Evolutionary conservation across 2,329 filamentous ascomycete genomes (phyloP).

Genomic region (Atkinsonella hypoxylon): DNA sequence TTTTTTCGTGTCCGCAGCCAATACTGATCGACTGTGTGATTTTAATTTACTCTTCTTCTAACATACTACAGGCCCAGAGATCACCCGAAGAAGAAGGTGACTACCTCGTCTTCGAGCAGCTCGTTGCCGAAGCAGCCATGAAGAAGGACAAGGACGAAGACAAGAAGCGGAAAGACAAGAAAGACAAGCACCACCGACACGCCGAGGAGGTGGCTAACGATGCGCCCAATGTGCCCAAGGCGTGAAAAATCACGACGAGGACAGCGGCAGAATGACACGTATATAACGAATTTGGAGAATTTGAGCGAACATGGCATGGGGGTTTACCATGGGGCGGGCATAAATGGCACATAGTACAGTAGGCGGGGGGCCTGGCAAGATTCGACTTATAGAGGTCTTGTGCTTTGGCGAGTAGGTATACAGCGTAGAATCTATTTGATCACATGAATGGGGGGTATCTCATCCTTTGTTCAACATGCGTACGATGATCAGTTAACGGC

Average conservation of each 20-base stretch:
- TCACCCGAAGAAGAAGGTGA: constrained; percentile 95
- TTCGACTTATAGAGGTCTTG: too few species aligned
- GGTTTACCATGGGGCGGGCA: too few species aligned
- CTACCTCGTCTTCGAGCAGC: constrained; percentile 96
- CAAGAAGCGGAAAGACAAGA: constrained; percentile 45
- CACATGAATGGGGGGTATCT: too few species aligned
- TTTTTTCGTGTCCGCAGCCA: neutral
- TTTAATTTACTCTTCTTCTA: too few species aligned
- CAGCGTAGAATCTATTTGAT: too few species aligned
- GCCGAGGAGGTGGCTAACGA: constrained; percentile 16
- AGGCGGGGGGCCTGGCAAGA: too few species aligned
- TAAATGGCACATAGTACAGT: too few species aligned
- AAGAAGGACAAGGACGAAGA: constrained; percentile 88
- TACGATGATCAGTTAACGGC: too few species aligned
- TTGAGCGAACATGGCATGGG: neutral
- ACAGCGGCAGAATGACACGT: neutral
- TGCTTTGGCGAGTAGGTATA: too few species aligned
- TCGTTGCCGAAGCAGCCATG: constrained; percentile 89
- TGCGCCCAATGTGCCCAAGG: constrained; percentile 14
- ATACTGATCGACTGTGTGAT: too few species aligned
- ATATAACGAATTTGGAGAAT: neutral
- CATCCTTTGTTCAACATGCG: too few species aligned
- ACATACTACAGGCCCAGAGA: constrained; percentile 55
- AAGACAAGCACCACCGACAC: constrained; percentile 26
- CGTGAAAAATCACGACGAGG: neutral